Base-by-base conservation (phyloP, 23 red algal genomes). In the Agarophyton chilense region DNA sequence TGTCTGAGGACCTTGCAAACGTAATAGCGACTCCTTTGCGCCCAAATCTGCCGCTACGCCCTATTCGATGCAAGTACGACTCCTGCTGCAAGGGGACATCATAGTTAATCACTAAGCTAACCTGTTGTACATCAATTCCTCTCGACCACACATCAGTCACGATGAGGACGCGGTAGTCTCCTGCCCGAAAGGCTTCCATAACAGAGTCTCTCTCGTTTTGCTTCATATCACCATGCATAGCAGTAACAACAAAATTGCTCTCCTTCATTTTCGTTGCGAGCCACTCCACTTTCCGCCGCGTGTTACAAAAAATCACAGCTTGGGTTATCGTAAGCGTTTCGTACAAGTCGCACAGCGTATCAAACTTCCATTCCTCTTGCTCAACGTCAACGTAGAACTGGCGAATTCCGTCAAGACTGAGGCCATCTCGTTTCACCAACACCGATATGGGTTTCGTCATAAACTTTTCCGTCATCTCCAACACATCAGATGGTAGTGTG, bases 311-410 rank as follows among this genome's bases (percentile, higher is more conserved):
- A 25, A 98, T 92, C 18, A 98, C 95, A 0, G 94, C 94, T 47
- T 96, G 94, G 2, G 94, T 96, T 14, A 96, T 92, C 17, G 90
- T 94, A 19, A 98, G 63, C 74, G 83, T 93, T 52, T 98, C 95
- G 58, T 98, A 98, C 77, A 98, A 67, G 50, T 98, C 95, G 74
- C 95, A 98, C 51, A 98, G 50, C 22, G 95, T 94, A 33, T 98
- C 95, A 83, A 94, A 94, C 90, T 98, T 98, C 95, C 95, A 98
- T 40, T 98, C 84, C 32, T 98, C 95, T 39, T 93, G 92, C 36
- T 94, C 90, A 11, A 98, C 95, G 26, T 86, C 95, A 4, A 98
- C 95, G 85, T 89, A 94, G 77, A 94, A 98, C 63, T 98, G 95
- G 18, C 72, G 56, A 65, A 98, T 94, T 36, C 90, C 90, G 40